These are phyloP conservation scores for Sungouiella thailandica DNA, from an alignment of 805 yeast genomes.

Conservation along the genomic window DNA sequence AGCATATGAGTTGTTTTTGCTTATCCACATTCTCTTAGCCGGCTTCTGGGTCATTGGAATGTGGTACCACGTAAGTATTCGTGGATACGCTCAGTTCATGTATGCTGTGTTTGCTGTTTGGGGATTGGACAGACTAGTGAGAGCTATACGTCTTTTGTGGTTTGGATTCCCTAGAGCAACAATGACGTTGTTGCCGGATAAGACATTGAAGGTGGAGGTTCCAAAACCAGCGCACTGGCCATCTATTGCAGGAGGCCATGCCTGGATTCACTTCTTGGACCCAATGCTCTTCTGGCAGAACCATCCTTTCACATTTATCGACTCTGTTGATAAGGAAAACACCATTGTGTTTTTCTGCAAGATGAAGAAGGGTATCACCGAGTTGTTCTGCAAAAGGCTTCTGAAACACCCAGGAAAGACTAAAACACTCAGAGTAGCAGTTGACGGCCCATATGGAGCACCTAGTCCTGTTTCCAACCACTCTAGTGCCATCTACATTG, in stretches of 20 bases:
- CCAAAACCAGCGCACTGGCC: conserved; percentile 36
- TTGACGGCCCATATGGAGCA: conserved; percentile 73
- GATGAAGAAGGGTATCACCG: conserved; percentile 36
- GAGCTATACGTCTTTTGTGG: conserved; percentile 22
- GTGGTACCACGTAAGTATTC: conserved; percentile 11
- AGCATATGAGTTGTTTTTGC: conserved; percentile 14
- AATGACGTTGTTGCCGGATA: conserved; percentile 27
- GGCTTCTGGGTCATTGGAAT: conserved; percentile 11
- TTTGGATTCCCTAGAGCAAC: conserved; percentile 34
- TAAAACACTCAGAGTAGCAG: conserved; percentile 26
- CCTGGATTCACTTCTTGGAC: conserved; percentile 32
- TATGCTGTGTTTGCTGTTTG: conserved; percentile 21
- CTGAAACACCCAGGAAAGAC: conserved; percentile 25
- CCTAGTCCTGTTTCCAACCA: conserved; percentile 44
- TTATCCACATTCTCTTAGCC: conserved; percentile 14
- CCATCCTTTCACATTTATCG: conserved; percentile 38
- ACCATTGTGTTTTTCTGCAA: conserved; percentile 30
- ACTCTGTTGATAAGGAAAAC: conserved; percentile 11
- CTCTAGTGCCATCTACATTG: conserved; percentile 52
- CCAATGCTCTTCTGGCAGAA: conserved; percentile 38
- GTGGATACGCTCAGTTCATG: conserved; percentile 8
- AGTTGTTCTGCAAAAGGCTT: conserved; percentile 25
- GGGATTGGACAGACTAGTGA: conserved; percentile 30
- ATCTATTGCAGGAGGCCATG: conserved; percentile 37
- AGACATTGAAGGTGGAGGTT: conserved; percentile 31